Base-by-base conservation (phyloP, 2,329 filamentous ascomycete species). In the Penicillium frequentans region DNA sequence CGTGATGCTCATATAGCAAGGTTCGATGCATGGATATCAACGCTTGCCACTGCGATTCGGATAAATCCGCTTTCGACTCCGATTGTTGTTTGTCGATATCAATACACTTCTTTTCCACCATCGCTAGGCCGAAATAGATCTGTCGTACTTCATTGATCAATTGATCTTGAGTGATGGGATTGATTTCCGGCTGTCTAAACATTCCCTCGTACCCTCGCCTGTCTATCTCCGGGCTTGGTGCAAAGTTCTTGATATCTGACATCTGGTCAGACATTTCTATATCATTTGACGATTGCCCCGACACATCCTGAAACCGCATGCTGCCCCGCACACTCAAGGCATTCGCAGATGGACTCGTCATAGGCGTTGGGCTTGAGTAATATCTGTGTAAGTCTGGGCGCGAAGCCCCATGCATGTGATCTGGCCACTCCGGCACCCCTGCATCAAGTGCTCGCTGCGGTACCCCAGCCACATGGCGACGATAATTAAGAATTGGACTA, bases 71-170 rank as follows among this genome's bases (percentile, higher is more conserved):
- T 16, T 54, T 54, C 14, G 55, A 52, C 21, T 60, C 54, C 1
- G 39, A 49, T 63, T 87, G 84, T 47, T 83, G 80, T 45, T 84
- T 86, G 64, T 93, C 90, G 1, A 96, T 88, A 53, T 96, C 89
- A 0, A 96, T 93, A 65, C 91, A 93, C 64, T 95, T 91, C 24
- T 84, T 86, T 69, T 98, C 93, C 0, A 96, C 90, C 86, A 95
- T 90, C 0, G 91, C 87, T 0, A 97, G 75, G 0, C 90, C 91
- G 0, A 88, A 86, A 66, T 96, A 96, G 19, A 76, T 77, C 3
- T 59, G 66, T 29, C 68, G 68, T 5, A 96, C 89, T 66, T 96
- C 91, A 0, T 86, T 86, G 0, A 91, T 85, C 0, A 96, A 80
- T 64, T 96, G 89, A 1, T 92, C 88, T 59, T 91, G 87, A 0